Base-by-base conservation (phyloP, 1,284 basidiomycete genomes). In the Heterobasidion irregulare region DNA sequence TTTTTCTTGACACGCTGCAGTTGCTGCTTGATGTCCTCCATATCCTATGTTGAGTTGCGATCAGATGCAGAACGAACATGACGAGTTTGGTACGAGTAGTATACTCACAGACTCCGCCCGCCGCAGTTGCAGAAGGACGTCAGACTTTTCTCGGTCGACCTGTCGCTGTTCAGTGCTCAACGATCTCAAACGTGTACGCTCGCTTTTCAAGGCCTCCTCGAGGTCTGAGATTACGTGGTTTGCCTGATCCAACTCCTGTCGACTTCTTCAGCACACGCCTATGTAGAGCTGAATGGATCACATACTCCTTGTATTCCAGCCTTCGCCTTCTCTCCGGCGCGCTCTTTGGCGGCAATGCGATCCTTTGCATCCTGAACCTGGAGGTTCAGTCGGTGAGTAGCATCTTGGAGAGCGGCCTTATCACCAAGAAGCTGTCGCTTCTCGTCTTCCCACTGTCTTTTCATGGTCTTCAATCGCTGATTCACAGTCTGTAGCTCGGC, bases 21-120 rank as follows among this genome's bases (percentile, higher is more conserved):
- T 34, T 89, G 82, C 16, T 76, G 66, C 59, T 80, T 83, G 50
- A 91, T 78, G 49, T 85, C 84, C 16, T 84, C 79, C 79, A 91
- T 88, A 61, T 89, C 87, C 87, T 90, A 60, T 26, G n/a, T 47
- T 10, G 26, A 10, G 10, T 10, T 47, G 15, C 10, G 46, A 9
- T 18, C 6, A 18, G 2, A 19, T 16, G 10, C 10, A 15, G 16
- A 10, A 47, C 10, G 46, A 18, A 19, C 46, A 19, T 47, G 12
- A 47, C 33, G 47, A 6, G 52, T 35, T 34, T 15, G 43, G 9
- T 54, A n/a, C 18, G 18, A 18, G 18, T 26, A 50, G 26, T 12
- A 32, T 16, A 65, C 78, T 65, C 62, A 87, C 87, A 48, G 78
- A 75, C 72, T 90, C 86, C 7, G 85, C 86, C 43, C 85, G 76